phyloP scores from a whole-genome alignment of 78 protist genomes.

The Tieghemostelium lacteum region DNA sequence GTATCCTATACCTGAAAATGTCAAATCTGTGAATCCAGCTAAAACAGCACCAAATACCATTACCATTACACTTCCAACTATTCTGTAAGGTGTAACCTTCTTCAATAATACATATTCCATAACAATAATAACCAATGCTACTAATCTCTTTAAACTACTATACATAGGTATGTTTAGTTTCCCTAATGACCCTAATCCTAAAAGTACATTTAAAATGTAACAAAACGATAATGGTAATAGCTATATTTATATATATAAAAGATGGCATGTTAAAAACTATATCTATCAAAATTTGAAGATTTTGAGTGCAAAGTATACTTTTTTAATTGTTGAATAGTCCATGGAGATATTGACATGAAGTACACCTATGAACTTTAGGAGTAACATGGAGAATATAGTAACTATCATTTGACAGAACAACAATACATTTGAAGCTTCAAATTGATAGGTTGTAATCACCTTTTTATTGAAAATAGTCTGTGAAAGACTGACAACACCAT shows the following conservation, averaged over 20 bases:
- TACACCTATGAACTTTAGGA: conserved; percentile 10
- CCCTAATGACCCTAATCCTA: conserved; percentile 45
- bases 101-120: conserved; percentile 62
- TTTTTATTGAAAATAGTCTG: conserved; percentile 74
- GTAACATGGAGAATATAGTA: conserved; percentile 2
- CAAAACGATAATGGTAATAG: conserved; percentile 62
- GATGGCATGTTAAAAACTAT: too few species aligned
- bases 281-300: too few species aligned
- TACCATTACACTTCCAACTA: conserved; percentile 29
- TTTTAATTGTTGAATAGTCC: conserved; percentile 13
- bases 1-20: conserved; percentile 47
- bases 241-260: background rate
- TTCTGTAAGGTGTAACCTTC: conserved; percentile 38
- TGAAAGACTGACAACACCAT: conserved; percentile 60
- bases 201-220: conserved; percentile 53
- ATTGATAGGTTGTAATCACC: conserved; percentile 55
- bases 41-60: conserved; percentile 70
- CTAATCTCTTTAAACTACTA: conserved; percentile 66
- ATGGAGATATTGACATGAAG: conserved; percentile 16
- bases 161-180: conserved; percentile 75
- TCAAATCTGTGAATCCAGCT: conserved; percentile 55
- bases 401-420: conserved; percentile 61
- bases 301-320: too few species aligned
- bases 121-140: conserved; percentile 33
- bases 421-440: conserved; percentile 30